Evolutionary conservation across 305 asterid genomes (phyloP), one percentile per base, ranked within the genome.

Genomic region (Nicotiana rustica): DNA sequence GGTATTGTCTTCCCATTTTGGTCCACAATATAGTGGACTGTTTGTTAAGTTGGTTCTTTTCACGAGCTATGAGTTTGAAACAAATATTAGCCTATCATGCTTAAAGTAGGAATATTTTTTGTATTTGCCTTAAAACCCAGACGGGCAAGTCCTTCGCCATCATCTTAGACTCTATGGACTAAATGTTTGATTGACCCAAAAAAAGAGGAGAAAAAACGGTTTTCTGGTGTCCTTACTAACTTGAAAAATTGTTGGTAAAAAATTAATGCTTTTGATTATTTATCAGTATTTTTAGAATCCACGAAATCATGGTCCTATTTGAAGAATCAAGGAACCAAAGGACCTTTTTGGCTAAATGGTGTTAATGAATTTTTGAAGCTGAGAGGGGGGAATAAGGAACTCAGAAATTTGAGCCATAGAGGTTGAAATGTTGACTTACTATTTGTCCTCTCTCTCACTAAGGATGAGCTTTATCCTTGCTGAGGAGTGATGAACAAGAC

Each of bases 51-150:
- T 75, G 79, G 64, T 52, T 25, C 79, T 52, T 52, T 15, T 62
- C 47, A 25, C 17, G 6, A 49, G 65, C 65, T 49, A 29, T 0
- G 47, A 75, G 9, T 75, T 49, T 75, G 65, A 52, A 75, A 75
- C 65, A 41, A 75, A 75, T 67, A 67, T 52, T 75, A 52, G 25
- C 80, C 47, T 75, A 52, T 52, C 78, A 19, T 47, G 61, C 59
- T 71, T 70, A 70, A 70, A 70, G 19, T 71, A 19, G 21, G 38
- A 19, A 18, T 13, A 21, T 71, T 71, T 55, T 71, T 13, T 21
- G 33, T 17, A 35, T 10, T 71, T 8, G 38, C 38, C 8, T 71
- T 19, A 71, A 44, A 71, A 71, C 61, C 19, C 36, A 21, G 5
- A 21, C 21, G 38, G 38, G 13, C 25, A 44, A 47, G 47, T 59